Percentiles rank a stretch among this genome's conserved stretches.
phyloP scores from a whole-genome alignment of 129 eudicot species.

The Helichrysum umbraculigerum region DNA sequence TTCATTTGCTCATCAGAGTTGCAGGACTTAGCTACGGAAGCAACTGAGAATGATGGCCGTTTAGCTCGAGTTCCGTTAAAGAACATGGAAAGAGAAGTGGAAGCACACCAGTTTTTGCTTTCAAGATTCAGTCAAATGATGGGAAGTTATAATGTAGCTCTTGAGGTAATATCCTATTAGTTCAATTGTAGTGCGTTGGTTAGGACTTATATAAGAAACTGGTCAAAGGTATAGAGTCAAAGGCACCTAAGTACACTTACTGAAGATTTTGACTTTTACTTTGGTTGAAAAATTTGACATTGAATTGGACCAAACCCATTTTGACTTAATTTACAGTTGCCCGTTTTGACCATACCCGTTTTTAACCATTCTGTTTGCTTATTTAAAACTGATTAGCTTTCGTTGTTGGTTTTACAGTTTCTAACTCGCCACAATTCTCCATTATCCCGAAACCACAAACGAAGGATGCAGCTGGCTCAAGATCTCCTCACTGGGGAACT shows the following conservation, averaged over 20 bases:
- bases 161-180: conserved; percentile 40
- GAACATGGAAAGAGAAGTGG: conserved; percentile 54
- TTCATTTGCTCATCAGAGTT: conserved; percentile 48
- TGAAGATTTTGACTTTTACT: background rate
- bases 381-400: conserved; percentile 1
- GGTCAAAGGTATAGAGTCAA: background rate
- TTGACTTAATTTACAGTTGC: background rate
- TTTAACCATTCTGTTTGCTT: background rate
- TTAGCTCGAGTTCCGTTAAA: conserved; percentile 67
- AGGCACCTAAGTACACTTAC: background rate
- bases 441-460: conserved; percentile 25
- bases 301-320: background rate
- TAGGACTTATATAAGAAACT: background rate
- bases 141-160: conserved; percentile 36
- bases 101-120: conserved; percentile 64
- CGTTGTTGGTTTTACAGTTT: conserved; percentile 37
- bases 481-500: conserved; percentile 73
- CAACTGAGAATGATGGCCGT: conserved; percentile 64
- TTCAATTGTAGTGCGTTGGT: background rate
- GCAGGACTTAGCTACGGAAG: conserved; percentile 58
- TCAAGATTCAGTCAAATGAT: conserved; percentile 40
- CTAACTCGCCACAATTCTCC: conserved; percentile 30
- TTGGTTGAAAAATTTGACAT: too few relatives aligned
- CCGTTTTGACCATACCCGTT: background rate
- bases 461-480: conserved; percentile 55